Conservation (phyloP, 352 stramenopile species). For the Phytophthora hybrid region DNA sequence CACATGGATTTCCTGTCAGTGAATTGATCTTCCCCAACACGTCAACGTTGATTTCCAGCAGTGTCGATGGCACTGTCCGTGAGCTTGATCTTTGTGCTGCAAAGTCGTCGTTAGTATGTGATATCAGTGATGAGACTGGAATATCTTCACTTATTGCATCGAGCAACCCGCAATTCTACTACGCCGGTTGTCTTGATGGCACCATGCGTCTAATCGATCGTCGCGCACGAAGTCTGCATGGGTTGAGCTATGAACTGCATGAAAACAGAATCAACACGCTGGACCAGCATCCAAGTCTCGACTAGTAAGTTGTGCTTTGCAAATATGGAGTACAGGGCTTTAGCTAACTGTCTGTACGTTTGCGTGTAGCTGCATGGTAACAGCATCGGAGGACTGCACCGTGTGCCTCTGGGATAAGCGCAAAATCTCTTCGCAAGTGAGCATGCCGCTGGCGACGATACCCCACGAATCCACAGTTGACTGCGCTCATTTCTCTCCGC, state of each 20-base stretch:
- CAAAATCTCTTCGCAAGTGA: slow-evolving; percentile 46
- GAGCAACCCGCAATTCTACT: slow-evolving; percentile 33
- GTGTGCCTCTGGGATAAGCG: slow-evolving; percentile 81
- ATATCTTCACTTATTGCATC: slow-evolving; percentile 57
- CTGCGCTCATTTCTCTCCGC: slow-evolving; percentile 79
- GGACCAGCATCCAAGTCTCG: slow-evolving; percentile 59
- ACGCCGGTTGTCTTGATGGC: slow-evolving; percentile 64
- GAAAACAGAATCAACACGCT: slow-evolving; percentile 80
- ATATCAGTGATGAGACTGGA: slow-evolving; percentile 39
- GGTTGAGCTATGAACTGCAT: slow-evolving; percentile 50
- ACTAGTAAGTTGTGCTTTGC: slow-evolving; percentile 50
- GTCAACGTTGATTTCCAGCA: slow-evolving; percentile 65
- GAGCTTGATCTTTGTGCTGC: slow-evolving; percentile 62
- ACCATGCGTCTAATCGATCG: slow-evolving; percentile 56
- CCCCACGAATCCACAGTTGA: slow-evolving; percentile 64
- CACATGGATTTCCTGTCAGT: slow-evolving; percentile 57
- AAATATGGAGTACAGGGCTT: neutral
- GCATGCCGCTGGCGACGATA: slow-evolving; percentile 52
- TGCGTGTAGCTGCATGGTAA: slow-evolving; percentile 61
- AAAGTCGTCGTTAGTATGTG: slow-evolving; percentile 54
- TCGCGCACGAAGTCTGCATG: slow-evolving; percentile 29
- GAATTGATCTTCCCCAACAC: slow-evolving; percentile 66
- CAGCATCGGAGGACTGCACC: slow-evolving; percentile 65
- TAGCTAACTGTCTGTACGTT: neutral
- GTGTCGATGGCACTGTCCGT: slow-evolving; percentile 64